Percentiles rank a stretch among this genome's conserved stretches.
These are phyloP conservation scores for Celoporthe dispersa DNA, from an alignment of 2,329 filamentous ascomycete species.

Conservation along the genomic window DNA sequence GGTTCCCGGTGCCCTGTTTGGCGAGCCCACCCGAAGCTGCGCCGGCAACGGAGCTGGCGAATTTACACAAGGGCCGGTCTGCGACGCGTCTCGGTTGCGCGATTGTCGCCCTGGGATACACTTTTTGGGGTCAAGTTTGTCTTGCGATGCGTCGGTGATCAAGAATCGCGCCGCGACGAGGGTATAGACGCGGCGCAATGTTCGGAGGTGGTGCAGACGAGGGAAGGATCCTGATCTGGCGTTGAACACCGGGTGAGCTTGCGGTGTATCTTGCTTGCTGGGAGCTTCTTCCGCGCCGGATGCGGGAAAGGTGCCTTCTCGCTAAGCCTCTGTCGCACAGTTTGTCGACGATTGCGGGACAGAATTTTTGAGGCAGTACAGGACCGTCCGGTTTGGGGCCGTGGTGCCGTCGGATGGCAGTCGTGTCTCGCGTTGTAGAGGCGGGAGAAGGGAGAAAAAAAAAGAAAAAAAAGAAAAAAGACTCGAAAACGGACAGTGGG, in stretches of 20 bases:
- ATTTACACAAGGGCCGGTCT: slow-evolving; percentile 67
- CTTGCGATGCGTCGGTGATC: slow-evolving; percentile 22
- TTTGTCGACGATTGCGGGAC: slow-evolving; percentile 26
- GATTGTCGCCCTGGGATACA: slow-evolving; percentile 33
- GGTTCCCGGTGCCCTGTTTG: slow-evolving; percentile 55
- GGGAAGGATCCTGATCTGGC: slow-evolving; percentile 18
- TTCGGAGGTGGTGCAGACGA: slow-evolving; percentile 27
- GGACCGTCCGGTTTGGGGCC: slow-evolving; percentile 22
- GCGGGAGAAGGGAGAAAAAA: background rate
- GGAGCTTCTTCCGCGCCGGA: slow-evolving; percentile 13
- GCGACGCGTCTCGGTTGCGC: slow-evolving; percentile 42
- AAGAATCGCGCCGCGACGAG: slow-evolving; percentile 21
- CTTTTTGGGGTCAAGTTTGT: slow-evolving; percentile 13
- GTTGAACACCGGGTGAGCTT: slow-evolving; percentile 24
- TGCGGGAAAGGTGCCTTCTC: slow-evolving; percentile 16
- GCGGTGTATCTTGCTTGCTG: slow-evolving; percentile 21
- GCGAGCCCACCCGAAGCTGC: slow-evolving; percentile 66
- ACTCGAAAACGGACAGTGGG: slow-evolving; percentile 18
- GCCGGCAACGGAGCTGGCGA: slow-evolving; percentile 67
- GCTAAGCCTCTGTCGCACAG: slow-evolving; percentile 26
- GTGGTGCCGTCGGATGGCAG: slow-evolving; percentile 26
- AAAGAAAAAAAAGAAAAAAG: slow-evolving; percentile 3
- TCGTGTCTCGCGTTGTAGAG: slow-evolving; percentile 28
- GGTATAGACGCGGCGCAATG: slow-evolving; percentile 20
- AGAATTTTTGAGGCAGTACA: slow-evolving; percentile 25